A percentile compares a stretch with the other conserved stretches of the same genome.
phyloP scores from a whole-genome alignment of 257 asterid species.

The Nicotiana obtusifolia region DNA sequence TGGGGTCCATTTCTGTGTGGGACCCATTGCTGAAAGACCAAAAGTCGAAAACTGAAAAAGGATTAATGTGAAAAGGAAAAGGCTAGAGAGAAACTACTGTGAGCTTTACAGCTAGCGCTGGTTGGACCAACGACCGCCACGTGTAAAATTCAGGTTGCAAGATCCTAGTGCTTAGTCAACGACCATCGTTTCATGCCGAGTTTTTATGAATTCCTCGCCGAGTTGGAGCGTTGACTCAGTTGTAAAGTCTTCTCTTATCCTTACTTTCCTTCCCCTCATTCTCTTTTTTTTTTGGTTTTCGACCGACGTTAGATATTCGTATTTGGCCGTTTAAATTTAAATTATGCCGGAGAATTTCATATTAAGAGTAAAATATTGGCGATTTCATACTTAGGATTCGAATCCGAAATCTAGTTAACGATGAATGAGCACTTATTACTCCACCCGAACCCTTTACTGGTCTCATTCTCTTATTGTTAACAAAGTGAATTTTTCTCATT shows the following conservation, averaged over 20 bases:
- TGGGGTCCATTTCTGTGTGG: background rate
- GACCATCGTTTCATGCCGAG: conserved; percentile 35
- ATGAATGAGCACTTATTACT: no score
- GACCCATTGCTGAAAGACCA: background rate
- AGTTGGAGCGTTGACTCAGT: background rate
- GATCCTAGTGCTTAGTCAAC: conserved; percentile 17
- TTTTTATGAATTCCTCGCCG: background rate
- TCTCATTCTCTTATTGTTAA: no score
- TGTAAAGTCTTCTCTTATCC: background rate
- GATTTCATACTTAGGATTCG: fast-evolving
- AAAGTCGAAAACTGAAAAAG: background rate
- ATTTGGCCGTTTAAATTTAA: no score
- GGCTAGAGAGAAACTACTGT: background rate
- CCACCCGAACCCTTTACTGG: no score
- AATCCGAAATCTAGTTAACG: fast-evolving
- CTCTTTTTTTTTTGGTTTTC: no score
- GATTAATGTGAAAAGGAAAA: background rate
- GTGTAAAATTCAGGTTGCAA: conserved; percentile 17
- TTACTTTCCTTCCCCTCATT: background rate
- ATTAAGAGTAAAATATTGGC: no score
- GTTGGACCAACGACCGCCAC: conserved; percentile 5
- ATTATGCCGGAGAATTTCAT: no score
- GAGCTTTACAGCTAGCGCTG: conserved; percentile 4
- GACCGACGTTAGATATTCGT: no score
- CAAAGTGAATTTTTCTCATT: background rate